Base-by-base conservation (phyloP, 495 filamentous ascomycete genomes). In the Xylaria scruposa region DNA sequence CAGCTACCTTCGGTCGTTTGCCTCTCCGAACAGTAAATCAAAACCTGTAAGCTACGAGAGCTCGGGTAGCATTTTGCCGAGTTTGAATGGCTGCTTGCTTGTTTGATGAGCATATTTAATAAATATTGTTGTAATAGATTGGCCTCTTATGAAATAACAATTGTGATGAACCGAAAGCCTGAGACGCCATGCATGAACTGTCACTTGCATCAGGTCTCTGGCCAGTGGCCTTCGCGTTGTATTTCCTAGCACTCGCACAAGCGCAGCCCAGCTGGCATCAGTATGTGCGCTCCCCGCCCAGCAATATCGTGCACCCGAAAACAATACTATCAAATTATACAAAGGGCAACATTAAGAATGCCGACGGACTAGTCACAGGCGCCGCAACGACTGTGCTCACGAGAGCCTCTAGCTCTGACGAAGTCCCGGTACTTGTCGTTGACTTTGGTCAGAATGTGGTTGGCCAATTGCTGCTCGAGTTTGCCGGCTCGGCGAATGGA, bases 361-460 rank as follows among this genome's bases (percentile, higher is more conserved):
- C 82, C 10, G 68, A 77, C 31, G 78, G 76, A 3, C 76, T 84
- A 54, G 26, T 84, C 38, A 73, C 72, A 21, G 74, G 80, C 12
- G 60, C 21, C n/a, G 44, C 63, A 3, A 51, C 72, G 4, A 67
- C 76, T n/a, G 76, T 79, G 0, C 61, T 83, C 42, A 78, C 72
- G 1, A 74, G 79, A 46, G 54, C 46, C 47, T 62, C 47, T 26
- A 33, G 44, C 21, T 59, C 29, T n/a, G 56, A 63, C 21, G 58
- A 71, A 21, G 54, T 67, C 33, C 76, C 72, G 5, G 69, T 47
- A 26, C 65, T 86, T 4, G 78, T 85, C 3, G 73, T 85, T 36
- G 84, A 85, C 73, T 86, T 85, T 70, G 83, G 84, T 4, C 81
- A 81, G 59, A 84, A 85, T 73, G 74, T 83, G 8, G 82, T 82